These are phyloP conservation scores for Hippophae rhamnoides DNA, from an alignment of 306 rosid genomes.

Conservation along the genomic window DNA sequence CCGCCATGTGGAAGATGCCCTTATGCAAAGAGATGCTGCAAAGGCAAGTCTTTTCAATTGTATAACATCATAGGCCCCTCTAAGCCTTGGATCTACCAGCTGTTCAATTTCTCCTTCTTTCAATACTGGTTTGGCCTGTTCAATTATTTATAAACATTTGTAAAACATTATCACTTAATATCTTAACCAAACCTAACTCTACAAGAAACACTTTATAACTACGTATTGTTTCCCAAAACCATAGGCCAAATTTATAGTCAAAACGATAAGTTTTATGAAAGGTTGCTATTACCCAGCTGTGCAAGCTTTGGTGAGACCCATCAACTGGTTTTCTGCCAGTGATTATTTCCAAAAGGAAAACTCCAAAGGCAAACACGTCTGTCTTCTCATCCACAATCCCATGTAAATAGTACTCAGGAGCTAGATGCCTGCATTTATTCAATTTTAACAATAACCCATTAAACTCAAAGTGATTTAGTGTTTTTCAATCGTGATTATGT, in stretches of 20 bases:
- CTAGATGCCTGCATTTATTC: constrained; percentile 55
- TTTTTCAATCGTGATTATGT: no score
- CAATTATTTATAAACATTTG: background rate
- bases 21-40: constrained; percentile 74
- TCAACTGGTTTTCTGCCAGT: constrained; percentile 91
- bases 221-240: constrained; percentile 2
- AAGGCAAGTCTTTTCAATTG: constrained; percentile 56
- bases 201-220: constrained; percentile 14
- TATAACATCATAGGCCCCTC: constrained; percentile 51
- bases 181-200: background rate
- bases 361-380: constrained; percentile 98
- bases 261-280: background rate
- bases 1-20: constrained; percentile 71
- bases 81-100: constrained; percentile 75
- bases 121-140: constrained; percentile 82
- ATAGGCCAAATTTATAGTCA: constrained; percentile 12
- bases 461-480: no score
- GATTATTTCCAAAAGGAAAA: constrained; percentile 67
- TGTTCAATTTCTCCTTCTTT: constrained; percentile 58
- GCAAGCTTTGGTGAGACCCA: constrained; percentile 86
- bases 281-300: constrained; percentile 54
- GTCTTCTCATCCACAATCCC: constrained; percentile 98
- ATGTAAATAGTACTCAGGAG: constrained; percentile 91
- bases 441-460: constrained; percentile 8
- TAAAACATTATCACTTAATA: no score